Base-by-base conservation (phyloP, 257 asterid genomes). In the Capsicum pubescens region DNA sequence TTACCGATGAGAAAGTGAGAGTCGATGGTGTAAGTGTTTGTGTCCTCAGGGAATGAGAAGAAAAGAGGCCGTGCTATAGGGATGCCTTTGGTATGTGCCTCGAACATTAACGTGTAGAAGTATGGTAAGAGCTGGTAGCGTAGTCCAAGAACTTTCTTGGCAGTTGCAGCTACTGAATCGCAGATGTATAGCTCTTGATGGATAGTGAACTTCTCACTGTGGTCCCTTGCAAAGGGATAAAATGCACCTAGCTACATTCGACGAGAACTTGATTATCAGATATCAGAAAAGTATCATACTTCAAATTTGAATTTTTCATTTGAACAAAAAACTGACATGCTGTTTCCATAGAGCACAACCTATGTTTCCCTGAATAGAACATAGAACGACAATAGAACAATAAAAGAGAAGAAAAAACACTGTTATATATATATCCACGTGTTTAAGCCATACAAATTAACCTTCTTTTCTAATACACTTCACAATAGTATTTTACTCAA, bases 171-270 rank as follows among this genome's bases (percentile, higher is more conserved):
- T 7, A 93, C 97, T 2, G 97, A 91, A 10, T 93, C 88, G 95
- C 97, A 93, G 26, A 89, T 0, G 36, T 88, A 93, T 1, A 91
- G 89, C 86, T 93, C 97, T 84, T 93, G 97, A n/a, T 79, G 90
- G 86, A 13, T 68, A 48, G 79, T 85, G 7, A 0, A 16, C 42
- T 74, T 88, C 0, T 66, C 89, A 0, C 93, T 84, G 72, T 93
- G 95, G 61, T 91, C 95, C 68, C 97, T 87, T 7, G 97, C 79
- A 69, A 93, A 93, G 21, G 97, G 97, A 86, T 92, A 93, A 85
- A 91, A 92, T 46, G 94, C 95, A 58, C 93, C 94, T 39, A 93
- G 61, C 95, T 92, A 63, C 88, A 88, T 11, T 10, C 35, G 19
- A 32, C 48, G 80, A 35, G 1, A 19, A 5, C 8, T 71, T 71